Evolutionary conservation across 108 stramenopile species (phyloP).

Genomic region (Pseudonitzschia multistriata): DNA sequence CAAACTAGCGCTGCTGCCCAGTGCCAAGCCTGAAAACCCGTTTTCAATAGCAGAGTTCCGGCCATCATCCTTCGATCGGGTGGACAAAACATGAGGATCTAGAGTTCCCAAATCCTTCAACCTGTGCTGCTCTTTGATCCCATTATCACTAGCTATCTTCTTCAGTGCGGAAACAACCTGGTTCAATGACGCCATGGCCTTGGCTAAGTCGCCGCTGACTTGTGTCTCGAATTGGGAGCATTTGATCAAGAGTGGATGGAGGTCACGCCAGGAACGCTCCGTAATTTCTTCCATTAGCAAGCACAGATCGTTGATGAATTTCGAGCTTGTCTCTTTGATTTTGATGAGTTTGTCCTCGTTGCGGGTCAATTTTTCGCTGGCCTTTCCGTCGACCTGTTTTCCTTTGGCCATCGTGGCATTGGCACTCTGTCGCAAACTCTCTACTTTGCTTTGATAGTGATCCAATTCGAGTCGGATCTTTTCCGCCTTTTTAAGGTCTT

Average conservation of each 20-base stretch:
- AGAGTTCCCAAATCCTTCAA: constrained; percentile 64
- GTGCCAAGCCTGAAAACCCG: constrained; percentile 20
- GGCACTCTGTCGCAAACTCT: constrained; percentile 49
- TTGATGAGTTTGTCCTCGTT: constrained; percentile 76
- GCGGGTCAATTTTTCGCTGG: constrained; percentile 61
- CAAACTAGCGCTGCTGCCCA: background rate
- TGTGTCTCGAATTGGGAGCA: constrained; percentile 76
- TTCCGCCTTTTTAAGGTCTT: constrained; percentile 59
- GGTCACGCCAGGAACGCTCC: constrained; percentile 75
- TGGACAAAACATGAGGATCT: constrained; percentile 46
- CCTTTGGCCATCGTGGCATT: constrained; percentile 73
- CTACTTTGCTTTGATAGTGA: constrained; percentile 78
- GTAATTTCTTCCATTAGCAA: constrained; percentile 76
- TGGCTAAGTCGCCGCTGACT: constrained; percentile 57
- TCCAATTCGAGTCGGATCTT: constrained; percentile 69
- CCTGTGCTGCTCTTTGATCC: constrained; percentile 58
- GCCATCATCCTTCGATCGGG: constrained; percentile 29
- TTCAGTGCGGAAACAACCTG: constrained; percentile 54
- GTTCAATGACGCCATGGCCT: constrained; percentile 38
- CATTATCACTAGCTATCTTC: constrained; percentile 45
- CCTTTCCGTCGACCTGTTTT: constrained; percentile 57
- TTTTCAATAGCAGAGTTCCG: constrained; percentile 32
- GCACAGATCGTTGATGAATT: constrained; percentile 59
- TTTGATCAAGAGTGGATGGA: constrained; percentile 80
- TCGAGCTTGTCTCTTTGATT: constrained; percentile 52